phyloP scores from a whole-genome alignment of 2,329 filamentous ascomycete species.

The Pezicula carpinea region DNA sequence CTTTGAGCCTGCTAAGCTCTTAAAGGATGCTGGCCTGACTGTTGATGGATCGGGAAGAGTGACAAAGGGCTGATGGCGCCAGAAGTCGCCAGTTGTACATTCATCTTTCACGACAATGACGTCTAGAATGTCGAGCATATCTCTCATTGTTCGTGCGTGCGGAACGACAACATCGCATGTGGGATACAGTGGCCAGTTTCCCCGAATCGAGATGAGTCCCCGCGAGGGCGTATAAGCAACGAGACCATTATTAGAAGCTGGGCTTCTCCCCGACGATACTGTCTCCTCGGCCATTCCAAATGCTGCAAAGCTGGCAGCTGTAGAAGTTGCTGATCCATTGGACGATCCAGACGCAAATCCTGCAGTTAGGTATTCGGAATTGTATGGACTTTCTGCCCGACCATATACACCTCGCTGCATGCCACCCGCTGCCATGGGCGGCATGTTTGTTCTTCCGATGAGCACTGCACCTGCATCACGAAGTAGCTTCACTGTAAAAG shows the following conservation, averaged over 20 bases:
- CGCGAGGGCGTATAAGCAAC: conserved; percentile 52
- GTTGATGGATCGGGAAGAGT: conserved; percentile 30
- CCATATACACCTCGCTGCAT: conserved; percentile 54
- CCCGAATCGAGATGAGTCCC: conserved; percentile 46
- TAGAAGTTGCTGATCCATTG: conserved; percentile 48
- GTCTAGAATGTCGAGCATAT: conserved; percentile 45
- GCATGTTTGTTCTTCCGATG: conserved; percentile 55
- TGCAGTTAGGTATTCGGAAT: conserved; percentile 45
- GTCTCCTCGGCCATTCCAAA: conserved; percentile 53
- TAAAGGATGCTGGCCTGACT: conserved; percentile 30
- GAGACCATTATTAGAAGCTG: conserved; percentile 51
- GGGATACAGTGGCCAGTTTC: conserved; percentile 50
- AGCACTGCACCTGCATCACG: conserved; percentile 45
- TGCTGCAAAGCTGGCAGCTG: conserved; percentile 43
- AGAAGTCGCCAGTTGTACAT: conserved; percentile 44
- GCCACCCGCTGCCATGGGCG: conserved; percentile 53
- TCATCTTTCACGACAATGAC: conserved; percentile 42
- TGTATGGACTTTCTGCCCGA: conserved; percentile 52
- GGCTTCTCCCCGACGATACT: conserved; percentile 50
- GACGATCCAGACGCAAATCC: conserved; percentile 55
- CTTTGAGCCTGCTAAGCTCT: conserved; percentile 3
- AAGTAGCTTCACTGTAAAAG: conserved; percentile 43
- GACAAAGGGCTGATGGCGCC: conserved; percentile 44
- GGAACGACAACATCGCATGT: conserved; percentile 52
- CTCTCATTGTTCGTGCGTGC: conserved; percentile 43